Base-by-base conservation (phyloP, 2,329 filamentous ascomycete genomes). In the Diaporthe eres region DNA sequence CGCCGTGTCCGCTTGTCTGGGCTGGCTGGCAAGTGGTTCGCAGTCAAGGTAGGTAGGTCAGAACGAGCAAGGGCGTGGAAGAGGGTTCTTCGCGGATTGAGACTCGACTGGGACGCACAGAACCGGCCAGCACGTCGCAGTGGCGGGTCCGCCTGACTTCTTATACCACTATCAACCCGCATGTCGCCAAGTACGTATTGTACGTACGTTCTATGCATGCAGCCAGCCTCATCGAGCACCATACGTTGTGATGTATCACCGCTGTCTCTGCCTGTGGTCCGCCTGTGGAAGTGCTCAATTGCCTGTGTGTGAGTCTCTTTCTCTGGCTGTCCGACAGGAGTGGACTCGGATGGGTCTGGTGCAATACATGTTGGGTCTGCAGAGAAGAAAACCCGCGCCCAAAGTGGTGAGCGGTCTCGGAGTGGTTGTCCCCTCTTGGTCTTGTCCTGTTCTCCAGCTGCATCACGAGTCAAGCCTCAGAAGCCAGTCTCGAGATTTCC, bases 101-200 rank as follows among this genome's bases (percentile, higher is more conserved):
- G 63, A 68, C 44, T 68, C 44, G 63, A 51, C 47, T 68, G 63
- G 63, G 63, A 49, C 42, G 71, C 55, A 51, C 71, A 72, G 42
- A 44, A 60, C 70, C 12, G 44, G 17, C 42, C 63, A 68, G 53
- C 47, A 72, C 44, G 71, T 72, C 34, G 71, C 31, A 63, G 71
- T 72, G 71, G 71, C 57, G 57, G 71, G 34, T 72, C 71, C 71
- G 71, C 71, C 71, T 72, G 71, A 72, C 71, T 61, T 63, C 60
- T 72, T 72, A 72, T 72, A 72, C 49, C 68, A 39, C 39, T 37
- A 53, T 68, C 63, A 51, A 68, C 31, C 28, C 63, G 44, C 63
- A 25, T 31, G 44, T 13, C 12, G 63, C 44, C 63, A n/a, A 17
- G 28, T 34, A 51, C 7, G 44, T 51, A 37, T 49, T 37, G 47